Base-by-base conservation (phyloP, 176 grass and related monocot genomes). In the Paspalum notatum region DNA sequence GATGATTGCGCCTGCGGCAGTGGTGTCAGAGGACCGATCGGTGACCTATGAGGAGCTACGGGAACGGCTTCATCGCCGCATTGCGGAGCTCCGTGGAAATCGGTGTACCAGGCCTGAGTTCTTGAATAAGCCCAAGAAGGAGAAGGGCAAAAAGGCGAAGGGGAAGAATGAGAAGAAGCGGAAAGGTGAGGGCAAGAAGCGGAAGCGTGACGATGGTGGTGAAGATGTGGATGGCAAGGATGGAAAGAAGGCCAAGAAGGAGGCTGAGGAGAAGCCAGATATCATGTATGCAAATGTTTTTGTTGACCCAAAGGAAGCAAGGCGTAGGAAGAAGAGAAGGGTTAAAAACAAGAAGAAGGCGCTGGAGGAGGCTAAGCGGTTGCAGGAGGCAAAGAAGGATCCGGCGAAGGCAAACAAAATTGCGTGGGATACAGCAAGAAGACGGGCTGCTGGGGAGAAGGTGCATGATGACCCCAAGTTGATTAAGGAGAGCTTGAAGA, bases 391-490 rank as follows among this genome's bases (percentile, higher is more conserved):
- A 0, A 98, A 98, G 71, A 84, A 88, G 16, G 90, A 99, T 85
- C 96, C 90, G 7, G 83, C 84, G 43, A 99, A 89, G 70, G 92
- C 88, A 16, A 68, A 64, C 62, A 84, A 82, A 49, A 62, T 90
- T 21, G 91, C 96, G 1, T 99, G 96, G 96, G 94, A 98, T 84
- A 46, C 77, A 0, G 90, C 88, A 1, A 94, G 82, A 38, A 93
- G 88, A 51, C 86, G 89, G 14, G 88, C 92, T 24, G 88, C 96
- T 17, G 90, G 92, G 50, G 88, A 91, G 69, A 98, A 95, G 84
- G 96, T 98, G 50, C 96, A 99, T 20, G 96, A 99, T 60, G 89
- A 99, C 53, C 84, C 90, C 0, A 99, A 89, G 83, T 74, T 95
- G 78, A 85, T 99, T 68, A 95, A 86, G 69, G 79, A 90, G 71